Base-by-base conservation (phyloP, 2,329 filamentous ascomycete genomes). In the Colletotrichum musicola region DNA sequence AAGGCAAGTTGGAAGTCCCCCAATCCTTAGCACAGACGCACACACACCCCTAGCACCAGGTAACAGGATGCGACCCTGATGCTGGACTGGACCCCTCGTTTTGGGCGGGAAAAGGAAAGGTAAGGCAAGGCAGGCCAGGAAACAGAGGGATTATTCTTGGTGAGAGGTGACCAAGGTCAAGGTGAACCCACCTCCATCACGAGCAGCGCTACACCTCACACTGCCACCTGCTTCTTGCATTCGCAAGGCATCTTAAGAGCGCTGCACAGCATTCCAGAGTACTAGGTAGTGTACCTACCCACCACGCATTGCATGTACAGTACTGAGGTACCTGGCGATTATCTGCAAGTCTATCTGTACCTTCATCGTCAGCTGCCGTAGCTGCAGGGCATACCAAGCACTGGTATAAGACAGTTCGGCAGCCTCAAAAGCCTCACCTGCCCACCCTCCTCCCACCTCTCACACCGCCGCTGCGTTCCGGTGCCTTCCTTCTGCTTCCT, bases 391-490 rank as follows among this genome's bases (percentile, higher is more conserved):
- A 20, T 20, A 55, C 18, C 42, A 25, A 30, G 16, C 35, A 20
- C 25, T 53, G 27, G 47, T 62, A 66, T 63, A 63, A 64, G 53
- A 67, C 59, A 67, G 22, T 25, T 18, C n/a, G 44, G 35, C 51
- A 67, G 44, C 64, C 38, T 25, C 42, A 50, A 68, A 64, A 42
- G 25, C 38, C 53, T 64, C 62, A 64, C 53, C 62, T 64, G 62
- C 62, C 63, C 22, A 35, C 50, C 60, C 27, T 25, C 49, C 30
- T 35, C 30, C 30, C 30, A 35, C 30, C 30, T 47, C 42, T 38
- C 44, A 30, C 20, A 47, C 16, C 44, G 44, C 44, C 16, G 44
- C 16, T 20, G 44, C n/a, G n/a, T 20, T 18, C 44, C 44, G 18
- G 14, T 20, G 9, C 54, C 42, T 57, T 42, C 54, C 54, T 22